Base-by-base conservation (phyloP, 1,139 yeast species). In the Yamadazyma oceani region DNA sequence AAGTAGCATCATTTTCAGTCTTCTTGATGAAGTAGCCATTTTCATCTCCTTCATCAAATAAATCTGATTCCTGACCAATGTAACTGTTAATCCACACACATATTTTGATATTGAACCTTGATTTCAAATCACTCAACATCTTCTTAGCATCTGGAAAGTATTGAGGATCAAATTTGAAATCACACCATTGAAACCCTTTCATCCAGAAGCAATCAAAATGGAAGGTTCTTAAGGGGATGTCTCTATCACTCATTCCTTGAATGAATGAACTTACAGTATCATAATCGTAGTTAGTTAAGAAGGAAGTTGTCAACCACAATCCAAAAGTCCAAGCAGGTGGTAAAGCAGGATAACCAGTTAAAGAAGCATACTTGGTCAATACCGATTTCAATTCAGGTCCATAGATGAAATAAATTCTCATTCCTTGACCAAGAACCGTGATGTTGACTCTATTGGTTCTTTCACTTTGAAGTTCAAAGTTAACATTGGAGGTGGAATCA, bases 161-260 rank as follows among this genome's bases (percentile, higher is more conserved):
- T 3, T 44, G 49, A 2, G 55, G 53, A 42, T 55, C 69, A 42
- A 63, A 63, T 37, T 61, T 64, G 44, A 62, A 63, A 43, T 63
- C 64, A 48, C 60, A 55, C 60, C 58, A 61, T 40, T 61, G 63
- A 44, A 55, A 60, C 4, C 61, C 61, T 43, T 61, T 62, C 68
- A 62, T 63, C 68, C 68, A 62, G 48, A 63, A 62, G 39, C 66
- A 60, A 41, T 62, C 68, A 33, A 59, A 62, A 40, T 62, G 68
- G 51, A 63, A 63, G 1, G 62, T 53, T 2, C 50, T 44, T 19
- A 63, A 50, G 1, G 63, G 62, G 38, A 63, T 63, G 22, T 55
- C 58, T 31, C 68, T 48, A 31, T 60, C 61, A 15, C 51, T 43
- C 66, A 63, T 62, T 12, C 68, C 68, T 36, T 53, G 53, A 24